These are phyloP conservation scores for Synchytrium microbalum DNA, from an alignment of 371 early-diverging fungal genomes.

Conservation along the genomic window DNA sequence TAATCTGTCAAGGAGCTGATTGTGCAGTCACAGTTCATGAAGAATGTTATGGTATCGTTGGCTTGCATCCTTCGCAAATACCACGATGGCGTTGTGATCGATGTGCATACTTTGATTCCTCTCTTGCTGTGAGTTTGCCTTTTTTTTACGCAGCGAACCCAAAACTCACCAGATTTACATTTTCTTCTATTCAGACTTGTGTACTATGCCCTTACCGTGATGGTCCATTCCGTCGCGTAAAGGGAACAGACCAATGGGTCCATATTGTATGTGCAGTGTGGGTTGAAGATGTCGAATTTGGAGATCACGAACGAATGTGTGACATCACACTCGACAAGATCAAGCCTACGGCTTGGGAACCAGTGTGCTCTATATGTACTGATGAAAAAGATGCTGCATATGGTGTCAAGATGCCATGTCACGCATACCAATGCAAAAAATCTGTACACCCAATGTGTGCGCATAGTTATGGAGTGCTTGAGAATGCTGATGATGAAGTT, in stretches of 20 bases:
- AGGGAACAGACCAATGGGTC: conserved; percentile 12
- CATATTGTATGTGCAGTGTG: conserved; percentile 20
- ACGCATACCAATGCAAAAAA: conserved; percentile 25
- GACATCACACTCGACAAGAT: not conserved
- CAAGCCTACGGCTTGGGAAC: conserved; percentile 1
- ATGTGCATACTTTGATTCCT: conserved; percentile 8
- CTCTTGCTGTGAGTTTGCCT: conserved; percentile 8
- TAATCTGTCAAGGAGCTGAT: conserved; percentile 10
- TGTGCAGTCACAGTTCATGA: conserved; percentile 19
- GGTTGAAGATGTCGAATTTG: conserved; percentile 13
- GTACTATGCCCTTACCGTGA: conserved; percentile 19
- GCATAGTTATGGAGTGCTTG: conserved; percentile 17
- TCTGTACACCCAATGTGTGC: conserved; percentile 23
- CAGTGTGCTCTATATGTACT: conserved; percentile 1
- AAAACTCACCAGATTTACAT: too few relatives aligned
- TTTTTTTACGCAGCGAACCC: not conserved
- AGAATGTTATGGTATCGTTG: conserved; percentile 15
- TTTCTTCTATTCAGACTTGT: conserved; percentile 11
- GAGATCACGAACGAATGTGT: not conserved
- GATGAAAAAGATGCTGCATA: conserved; percentile 2
- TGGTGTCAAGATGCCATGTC: conserved; percentile 18
- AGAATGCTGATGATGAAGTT: conserved; percentile 19
- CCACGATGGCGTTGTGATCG: conserved; percentile 17
- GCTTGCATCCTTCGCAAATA: not conserved
- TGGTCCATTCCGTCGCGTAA: conserved; percentile 16